Conservation (phyloP, 768 basidiomycete species). For the Rhodotorula graminis region DNA sequence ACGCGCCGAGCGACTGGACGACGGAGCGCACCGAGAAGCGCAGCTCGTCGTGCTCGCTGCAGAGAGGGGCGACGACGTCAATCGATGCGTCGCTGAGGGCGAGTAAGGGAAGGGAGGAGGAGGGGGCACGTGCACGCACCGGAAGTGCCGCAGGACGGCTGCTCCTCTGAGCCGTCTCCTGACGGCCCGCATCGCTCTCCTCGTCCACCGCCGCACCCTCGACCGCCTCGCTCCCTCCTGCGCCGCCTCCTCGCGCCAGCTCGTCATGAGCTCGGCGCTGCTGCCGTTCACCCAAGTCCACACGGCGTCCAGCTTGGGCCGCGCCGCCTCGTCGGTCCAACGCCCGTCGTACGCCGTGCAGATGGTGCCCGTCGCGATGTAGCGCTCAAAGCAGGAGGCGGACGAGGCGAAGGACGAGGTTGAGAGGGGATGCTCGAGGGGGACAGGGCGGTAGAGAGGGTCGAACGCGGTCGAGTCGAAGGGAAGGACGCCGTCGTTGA, state of each 20-base stretch:
- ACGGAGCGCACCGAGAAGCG: slow-evolving; percentile 43
- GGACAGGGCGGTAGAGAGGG: neutral
- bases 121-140: slow-evolving; percentile 1
- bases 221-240: neutral
- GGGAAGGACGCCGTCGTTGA: slow-evolving; percentile 28
- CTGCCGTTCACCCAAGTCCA: slow-evolving; percentile 42
- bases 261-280: slow-evolving; percentile 20
- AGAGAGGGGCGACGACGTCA: neutral
- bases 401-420: slow-evolving; percentile 1
- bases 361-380: slow-evolving; percentile 19
- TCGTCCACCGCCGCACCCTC: no score
- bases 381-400: slow-evolving; percentile 1
- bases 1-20: slow-evolving; percentile 14
- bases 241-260: slow-evolving; percentile 7
- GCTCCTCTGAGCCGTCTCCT: neutral
- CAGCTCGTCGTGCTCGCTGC: slow-evolving; percentile 43
- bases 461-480: neutral
- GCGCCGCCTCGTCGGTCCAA: neutral
- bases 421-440: slow-evolving; percentile 3
- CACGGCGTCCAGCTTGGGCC: slow-evolving; percentile 31
- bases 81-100: no score
- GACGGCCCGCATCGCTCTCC: neutral
- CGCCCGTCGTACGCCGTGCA: slow-evolving; percentile 17
- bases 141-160: slow-evolving; percentile 13
- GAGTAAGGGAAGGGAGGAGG: neutral